Percentiles rank a stretch among this genome's conserved stretches.
Evolutionary conservation across 805 yeast genomes (phyloP).

Genomic region (Yarrowia divulgata): DNA sequence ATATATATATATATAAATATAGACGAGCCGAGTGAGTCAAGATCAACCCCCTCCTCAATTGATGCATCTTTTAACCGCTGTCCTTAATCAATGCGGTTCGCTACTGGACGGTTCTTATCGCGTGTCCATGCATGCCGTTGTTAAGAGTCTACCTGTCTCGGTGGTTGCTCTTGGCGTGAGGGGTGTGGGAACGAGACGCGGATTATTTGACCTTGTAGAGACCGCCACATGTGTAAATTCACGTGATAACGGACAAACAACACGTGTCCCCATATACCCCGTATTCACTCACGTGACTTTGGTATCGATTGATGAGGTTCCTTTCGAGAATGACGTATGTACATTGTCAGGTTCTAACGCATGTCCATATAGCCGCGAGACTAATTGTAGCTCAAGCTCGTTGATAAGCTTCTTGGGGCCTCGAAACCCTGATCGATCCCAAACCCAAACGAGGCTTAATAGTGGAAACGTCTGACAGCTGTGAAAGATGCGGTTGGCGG

Average conservation of each 20-base stretch:
- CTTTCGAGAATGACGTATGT: neutral
- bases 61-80: neutral
- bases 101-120: constrained; percentile 6
- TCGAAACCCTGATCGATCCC: constrained; percentile 4
- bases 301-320: neutral
- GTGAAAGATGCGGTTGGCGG: too few relatives aligned
- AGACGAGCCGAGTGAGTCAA: neutral
- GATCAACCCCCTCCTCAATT: neutral
- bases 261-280: too few relatives aligned
- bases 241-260: neutral
- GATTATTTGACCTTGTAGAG: too few relatives aligned
- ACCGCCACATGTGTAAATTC: neutral
- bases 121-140: neutral
- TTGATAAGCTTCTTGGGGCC: constrained; percentile 13
- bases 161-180: neutral
- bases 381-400: neutral
- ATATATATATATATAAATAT: neutral
- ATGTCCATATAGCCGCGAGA: constrained; percentile 4
- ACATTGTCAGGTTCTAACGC: too few relatives aligned
- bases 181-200: neutral
- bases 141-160: neutral
- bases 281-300: too few relatives aligned
- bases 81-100: constrained; percentile 4
- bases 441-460: neutral
- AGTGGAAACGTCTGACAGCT: too few relatives aligned